phyloP scores from a whole-genome alignment of 257 asterid species.

The Solanum chilense region DNA sequence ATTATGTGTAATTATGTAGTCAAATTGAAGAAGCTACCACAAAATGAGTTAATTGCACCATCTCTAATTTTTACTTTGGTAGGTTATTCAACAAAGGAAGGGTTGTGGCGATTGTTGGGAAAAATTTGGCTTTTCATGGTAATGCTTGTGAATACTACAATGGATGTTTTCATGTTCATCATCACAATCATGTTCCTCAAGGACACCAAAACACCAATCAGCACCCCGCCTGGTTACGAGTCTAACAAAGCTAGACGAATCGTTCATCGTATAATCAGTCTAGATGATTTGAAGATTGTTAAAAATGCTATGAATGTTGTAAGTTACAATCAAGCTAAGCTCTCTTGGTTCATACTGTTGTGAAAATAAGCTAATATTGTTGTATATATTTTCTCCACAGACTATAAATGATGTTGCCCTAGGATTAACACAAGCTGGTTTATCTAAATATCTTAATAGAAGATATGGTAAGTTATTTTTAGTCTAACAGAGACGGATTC shows the following conservation, averaged over 20 bases:
- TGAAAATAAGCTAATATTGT: neutral
- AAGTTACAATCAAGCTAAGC: neutral
- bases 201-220: neutral
- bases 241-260: neutral
- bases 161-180: neutral
- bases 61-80: neutral
- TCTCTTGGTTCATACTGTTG: neutral
- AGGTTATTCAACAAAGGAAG: neutral
- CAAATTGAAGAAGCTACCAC: neutral
- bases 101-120: neutral
- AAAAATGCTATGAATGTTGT: constrained; percentile 3
- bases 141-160: neutral
- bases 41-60: neutral
- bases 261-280: neutral
- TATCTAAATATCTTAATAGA: constrained; percentile 28
- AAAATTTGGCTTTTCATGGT: neutral
- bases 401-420: constrained; percentile 35
- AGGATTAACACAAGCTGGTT: constrained; percentile 29
- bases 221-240: neutral
- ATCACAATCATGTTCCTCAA: neutral
- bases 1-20: no score
- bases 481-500: neutral
- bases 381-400: constrained; percentile 3
- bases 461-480: constrained; percentile 20
- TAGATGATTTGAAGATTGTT: neutral